Evolutionary conservation across 768 basidiomycete species (phyloP).

Genomic region (Filobasidium floriforme): DNA sequence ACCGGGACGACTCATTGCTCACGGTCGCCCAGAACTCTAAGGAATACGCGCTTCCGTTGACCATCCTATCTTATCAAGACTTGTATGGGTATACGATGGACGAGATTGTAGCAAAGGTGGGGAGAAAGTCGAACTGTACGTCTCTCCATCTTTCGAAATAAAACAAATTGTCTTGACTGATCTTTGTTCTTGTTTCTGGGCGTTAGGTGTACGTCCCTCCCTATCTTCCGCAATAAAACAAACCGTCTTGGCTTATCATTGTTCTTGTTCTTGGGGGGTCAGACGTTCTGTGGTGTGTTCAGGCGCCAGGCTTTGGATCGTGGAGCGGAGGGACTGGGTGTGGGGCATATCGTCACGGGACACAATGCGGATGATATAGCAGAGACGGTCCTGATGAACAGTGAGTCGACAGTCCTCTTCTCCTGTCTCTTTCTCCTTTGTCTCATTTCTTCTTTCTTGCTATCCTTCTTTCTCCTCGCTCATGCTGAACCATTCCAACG

Average conservation of each 20-base stretch:
- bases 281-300: slow-evolving; percentile 99
- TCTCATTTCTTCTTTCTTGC: neutral
- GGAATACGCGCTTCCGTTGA: slow-evolving; percentile 89
- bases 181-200: too few relatives aligned
- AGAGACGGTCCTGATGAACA: slow-evolving; percentile 98
- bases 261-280: too few relatives aligned
- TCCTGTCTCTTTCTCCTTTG: too few relatives aligned
- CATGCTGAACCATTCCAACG: neutral
- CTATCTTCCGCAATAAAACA: too few relatives aligned
- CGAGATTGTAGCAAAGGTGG: slow-evolving; percentile 83
- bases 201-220: too few relatives aligned
- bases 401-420: slow-evolving; percentile 51
- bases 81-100: slow-evolving; percentile 99
- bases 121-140: slow-evolving; percentile 96
- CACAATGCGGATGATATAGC: slow-evolving; percentile 99
- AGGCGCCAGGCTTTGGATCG: slow-evolving; percentile 91
- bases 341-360: slow-evolving; percentile 96
- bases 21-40: slow-evolving; percentile 95
- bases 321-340: slow-evolving; percentile 75
- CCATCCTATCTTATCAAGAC: slow-evolving; percentile 91
- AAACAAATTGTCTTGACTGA: too few relatives aligned
- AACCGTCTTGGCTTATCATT: too few relatives aligned
- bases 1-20: slow-evolving; percentile 96
- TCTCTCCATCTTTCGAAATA: too few relatives aligned
- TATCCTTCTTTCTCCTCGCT: neutral